Evolutionary conservation across 768 basidiomycete species (phyloP).

Genomic region (Rhodotorula diobovata): DNA sequence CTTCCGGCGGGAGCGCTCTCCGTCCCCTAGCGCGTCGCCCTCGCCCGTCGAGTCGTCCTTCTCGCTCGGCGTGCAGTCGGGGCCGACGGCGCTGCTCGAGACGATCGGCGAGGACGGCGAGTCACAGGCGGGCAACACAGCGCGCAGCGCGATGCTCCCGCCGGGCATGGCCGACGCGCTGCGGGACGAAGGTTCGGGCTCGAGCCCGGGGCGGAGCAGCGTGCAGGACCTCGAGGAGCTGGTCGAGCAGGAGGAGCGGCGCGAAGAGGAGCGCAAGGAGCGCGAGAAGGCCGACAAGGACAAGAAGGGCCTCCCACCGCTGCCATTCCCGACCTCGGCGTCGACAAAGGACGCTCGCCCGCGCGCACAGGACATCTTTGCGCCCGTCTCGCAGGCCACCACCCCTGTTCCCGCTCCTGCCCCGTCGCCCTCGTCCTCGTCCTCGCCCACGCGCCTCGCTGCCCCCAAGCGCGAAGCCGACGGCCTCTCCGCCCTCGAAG

Average conservation of each 20-base stretch:
- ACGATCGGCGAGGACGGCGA: conserved; percentile 45
- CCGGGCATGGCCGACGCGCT: neutral
- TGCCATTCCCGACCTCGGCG: neutral
- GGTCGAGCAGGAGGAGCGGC: conserved; percentile 16
- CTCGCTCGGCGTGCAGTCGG: neutral
- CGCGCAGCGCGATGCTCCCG: conserved; percentile 5
- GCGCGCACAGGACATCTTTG: conserved; percentile 11
- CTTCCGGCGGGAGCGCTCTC: neutral
- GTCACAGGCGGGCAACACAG: conserved; percentile 41
- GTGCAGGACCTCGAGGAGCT: conserved; percentile 30
- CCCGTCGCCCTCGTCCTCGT: neutral
- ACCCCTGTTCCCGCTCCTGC: too few species aligned
- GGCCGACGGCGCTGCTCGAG: conserved; percentile 16
- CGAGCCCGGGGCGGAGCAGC: conserved; percentile 1
- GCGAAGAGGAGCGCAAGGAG: neutral
- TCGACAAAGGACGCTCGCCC: neutral
- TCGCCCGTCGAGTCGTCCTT: neutral
- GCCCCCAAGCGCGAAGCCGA: conserved; percentile 1
- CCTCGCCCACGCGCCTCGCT: neutral
- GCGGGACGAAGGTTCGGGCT: neutral
- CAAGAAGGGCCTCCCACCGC: neutral
- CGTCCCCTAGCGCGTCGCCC: neutral
- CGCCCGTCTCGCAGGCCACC: neutral
- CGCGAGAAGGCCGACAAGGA: neutral
- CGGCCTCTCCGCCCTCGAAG: conserved; percentile 13